Evolutionary conservation across 2,329 filamentous ascomycete species (phyloP).

Genomic region (Verticillium longisporum): DNA sequence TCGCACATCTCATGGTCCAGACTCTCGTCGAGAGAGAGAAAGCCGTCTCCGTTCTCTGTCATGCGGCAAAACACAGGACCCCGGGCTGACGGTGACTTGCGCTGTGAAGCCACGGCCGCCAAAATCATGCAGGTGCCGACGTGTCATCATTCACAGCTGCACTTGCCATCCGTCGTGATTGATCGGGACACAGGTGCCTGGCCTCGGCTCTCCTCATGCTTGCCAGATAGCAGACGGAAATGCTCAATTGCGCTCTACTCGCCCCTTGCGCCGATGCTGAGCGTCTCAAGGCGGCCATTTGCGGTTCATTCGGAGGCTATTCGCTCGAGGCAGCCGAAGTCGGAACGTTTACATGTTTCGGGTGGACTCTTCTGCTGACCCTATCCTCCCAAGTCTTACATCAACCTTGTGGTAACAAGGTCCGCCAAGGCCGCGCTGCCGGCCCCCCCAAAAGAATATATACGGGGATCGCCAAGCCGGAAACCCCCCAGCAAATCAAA

Average conservation of each 20-base stretch:
- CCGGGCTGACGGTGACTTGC: background rate
- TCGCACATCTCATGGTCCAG: background rate
- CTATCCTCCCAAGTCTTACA: background rate
- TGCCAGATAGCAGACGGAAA: background rate
- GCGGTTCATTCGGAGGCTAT: background rate
- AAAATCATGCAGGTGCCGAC: no score
- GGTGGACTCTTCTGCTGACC: background rate
- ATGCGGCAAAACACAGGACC: background rate
- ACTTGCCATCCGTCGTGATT: background rate
- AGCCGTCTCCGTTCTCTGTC: background rate
- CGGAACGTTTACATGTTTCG: background rate
- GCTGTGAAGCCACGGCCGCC: no score
- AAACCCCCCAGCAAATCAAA: background rate
- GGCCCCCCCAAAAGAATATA: background rate
- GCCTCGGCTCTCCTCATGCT: background rate
- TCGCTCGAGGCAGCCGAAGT: background rate
- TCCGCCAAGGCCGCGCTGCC: background rate
- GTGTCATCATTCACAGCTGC: no score
- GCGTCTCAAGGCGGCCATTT: constrained; percentile 7
- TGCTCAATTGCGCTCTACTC: background rate
- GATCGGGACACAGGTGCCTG: background rate
- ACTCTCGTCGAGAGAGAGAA: background rate
- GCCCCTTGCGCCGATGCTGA: constrained; percentile 25
- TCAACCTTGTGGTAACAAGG: background rate
- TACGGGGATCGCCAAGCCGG: background rate